Evolutionary conservation across 31 red algal species (phyloP).

Genomic region (Bonnemaisonia californica): DNA sequence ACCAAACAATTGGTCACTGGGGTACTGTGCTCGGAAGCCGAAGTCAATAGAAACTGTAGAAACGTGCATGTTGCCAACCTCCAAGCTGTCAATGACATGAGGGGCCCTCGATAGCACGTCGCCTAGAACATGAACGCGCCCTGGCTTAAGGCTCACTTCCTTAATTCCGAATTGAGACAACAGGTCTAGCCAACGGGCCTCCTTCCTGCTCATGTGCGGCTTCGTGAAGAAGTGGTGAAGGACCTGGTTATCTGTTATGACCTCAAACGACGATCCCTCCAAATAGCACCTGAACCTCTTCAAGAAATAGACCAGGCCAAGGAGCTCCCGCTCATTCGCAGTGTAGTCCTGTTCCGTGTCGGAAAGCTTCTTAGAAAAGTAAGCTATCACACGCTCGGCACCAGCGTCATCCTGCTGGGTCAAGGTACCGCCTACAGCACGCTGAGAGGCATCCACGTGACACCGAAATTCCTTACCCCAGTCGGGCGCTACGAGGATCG

Average conservation of each 20-base stretch:
- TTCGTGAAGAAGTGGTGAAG: slow-evolving; percentile 56
- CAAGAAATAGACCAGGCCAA: slow-evolving; percentile 14
- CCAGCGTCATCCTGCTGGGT: slow-evolving; percentile 13
- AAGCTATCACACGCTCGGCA: slow-evolving; percentile 5
- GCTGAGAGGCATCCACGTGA: slow-evolving; percentile 28
- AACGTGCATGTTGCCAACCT: not conserved
- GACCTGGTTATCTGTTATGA: slow-evolving; percentile 51
- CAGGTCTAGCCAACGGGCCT: slow-evolving; percentile 45
- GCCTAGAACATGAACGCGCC: slow-evolving; percentile 37
- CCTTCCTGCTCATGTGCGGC: slow-evolving; percentile 21
- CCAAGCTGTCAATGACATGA: not conserved
- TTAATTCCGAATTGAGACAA: slow-evolving; percentile 28
- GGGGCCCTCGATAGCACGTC: slow-evolving; percentile 25
- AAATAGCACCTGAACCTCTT: slow-evolving; percentile 45
- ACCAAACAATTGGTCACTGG: slow-evolving; percentile 16
- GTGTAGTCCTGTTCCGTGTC: slow-evolving; percentile 11
- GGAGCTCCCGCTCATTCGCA: slow-evolving; percentile 30
- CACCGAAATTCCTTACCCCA: not conserved
- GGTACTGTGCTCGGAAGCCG: not conserved
- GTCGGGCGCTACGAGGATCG: not conserved
- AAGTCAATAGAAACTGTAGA: not conserved
- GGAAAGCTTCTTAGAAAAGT: slow-evolving; percentile 9
- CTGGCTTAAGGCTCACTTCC: slow-evolving; percentile 14
- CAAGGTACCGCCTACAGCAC: slow-evolving; percentile 26
- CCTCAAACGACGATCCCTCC: slow-evolving; percentile 45